phyloP scores from a whole-genome alignment of 2,329 filamentous ascomycete genomes.

The Colletotrichum cordylinicola region DNA sequence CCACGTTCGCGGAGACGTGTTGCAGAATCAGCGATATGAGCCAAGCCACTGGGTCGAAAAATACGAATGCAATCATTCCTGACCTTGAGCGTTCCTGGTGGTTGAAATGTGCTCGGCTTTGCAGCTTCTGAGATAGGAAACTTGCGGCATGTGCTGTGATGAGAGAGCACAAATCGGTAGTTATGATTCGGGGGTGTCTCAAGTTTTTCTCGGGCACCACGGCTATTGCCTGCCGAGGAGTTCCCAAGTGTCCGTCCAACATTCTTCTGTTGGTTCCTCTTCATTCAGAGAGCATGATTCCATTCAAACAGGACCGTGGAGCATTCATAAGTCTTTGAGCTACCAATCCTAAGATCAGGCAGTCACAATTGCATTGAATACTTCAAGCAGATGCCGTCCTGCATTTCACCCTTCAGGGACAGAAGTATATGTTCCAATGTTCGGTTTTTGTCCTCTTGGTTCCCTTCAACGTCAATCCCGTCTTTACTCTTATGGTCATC shows the following conservation, averaged over 20 bases:
- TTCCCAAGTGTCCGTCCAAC: not conserved
- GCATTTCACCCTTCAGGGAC: not conserved
- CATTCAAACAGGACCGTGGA: too few species aligned
- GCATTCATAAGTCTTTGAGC: not conserved
- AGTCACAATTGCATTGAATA: not conserved
- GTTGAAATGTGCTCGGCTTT: not conserved
- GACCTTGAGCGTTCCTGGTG: not conserved
- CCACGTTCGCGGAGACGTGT: not conserved
- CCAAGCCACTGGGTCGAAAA: not conserved
- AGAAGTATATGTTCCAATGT: not conserved
- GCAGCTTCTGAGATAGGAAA: not conserved
- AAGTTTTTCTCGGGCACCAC: not conserved
- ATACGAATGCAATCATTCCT: not conserved
- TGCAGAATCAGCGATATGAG: not conserved
- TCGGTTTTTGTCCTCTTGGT: not conserved
- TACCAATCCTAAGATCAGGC: not conserved
- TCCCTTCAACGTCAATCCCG: too few species aligned
- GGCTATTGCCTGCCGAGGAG: not conserved
- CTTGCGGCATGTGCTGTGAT: not conserved
- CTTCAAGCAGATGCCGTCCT: not conserved
- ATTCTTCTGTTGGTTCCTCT: not conserved
- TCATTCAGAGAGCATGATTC: not conserved
- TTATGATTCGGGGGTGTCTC: not conserved
- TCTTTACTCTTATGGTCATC: too few species aligned
- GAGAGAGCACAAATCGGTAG: not conserved